Evolutionary conservation across 148 eudicot genomes (phyloP).

Genomic region (Rhododendron molle): DNA sequence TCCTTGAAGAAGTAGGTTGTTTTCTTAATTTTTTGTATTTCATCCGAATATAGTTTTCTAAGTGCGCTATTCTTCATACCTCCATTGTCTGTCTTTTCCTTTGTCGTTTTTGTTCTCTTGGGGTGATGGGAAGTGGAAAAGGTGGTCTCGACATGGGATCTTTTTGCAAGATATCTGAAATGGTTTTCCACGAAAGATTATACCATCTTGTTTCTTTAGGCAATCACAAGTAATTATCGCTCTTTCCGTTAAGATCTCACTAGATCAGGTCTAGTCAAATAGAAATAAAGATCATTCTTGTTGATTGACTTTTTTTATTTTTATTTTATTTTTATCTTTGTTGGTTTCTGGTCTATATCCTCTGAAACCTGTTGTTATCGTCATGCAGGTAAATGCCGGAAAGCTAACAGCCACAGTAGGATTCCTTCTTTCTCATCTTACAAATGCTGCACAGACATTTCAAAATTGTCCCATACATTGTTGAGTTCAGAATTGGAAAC

Average conservation of each 20-base stretch:
- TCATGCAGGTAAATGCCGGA: conserved; percentile 65
- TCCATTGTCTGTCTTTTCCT: neutral
- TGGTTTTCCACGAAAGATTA: neutral
- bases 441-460: neutral
- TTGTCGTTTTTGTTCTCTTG: neutral
- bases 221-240: neutral
- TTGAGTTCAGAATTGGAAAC: neutral
- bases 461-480: neutral
- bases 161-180: neutral
- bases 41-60: neutral
- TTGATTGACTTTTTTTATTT: neutral
- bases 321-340: neutral
- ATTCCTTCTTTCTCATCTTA: neutral
- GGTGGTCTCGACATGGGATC: neutral
- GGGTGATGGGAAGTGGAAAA: neutral
- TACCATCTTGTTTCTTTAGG: neutral
- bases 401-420: conserved; percentile 73
- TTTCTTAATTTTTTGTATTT: neutral
- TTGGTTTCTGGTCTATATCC: neutral
- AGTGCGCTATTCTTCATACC: neutral
- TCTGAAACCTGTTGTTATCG: neutral
- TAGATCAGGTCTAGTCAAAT: neutral
- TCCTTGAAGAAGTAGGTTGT: conserved; percentile 64
- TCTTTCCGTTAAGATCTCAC: neutral
- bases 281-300: neutral